A percentile compares a stretch with the other conserved stretches of the same genome.
Conservation (phyloP, 2,329 filamentous ascomycete genomes). For the Arthrobotrys musiformis region DNA sequence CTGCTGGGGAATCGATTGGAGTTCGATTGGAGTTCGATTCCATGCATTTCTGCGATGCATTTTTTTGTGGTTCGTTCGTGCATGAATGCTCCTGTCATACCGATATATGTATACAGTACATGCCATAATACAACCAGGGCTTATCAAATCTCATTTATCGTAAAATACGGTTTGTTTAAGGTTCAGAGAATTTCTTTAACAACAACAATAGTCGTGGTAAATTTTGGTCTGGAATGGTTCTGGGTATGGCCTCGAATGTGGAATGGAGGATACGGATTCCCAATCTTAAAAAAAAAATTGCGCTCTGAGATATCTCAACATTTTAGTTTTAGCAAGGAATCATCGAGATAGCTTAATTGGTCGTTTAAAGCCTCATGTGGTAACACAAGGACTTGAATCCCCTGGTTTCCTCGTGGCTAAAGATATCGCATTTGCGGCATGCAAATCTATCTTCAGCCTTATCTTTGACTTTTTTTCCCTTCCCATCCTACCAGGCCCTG, state of each 20-base stretch:
- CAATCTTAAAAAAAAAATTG: constrained; percentile 12
- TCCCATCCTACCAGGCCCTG: not conserved
- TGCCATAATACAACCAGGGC: not conserved
- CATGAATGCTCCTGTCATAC: constrained; percentile 8
- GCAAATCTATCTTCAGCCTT: constrained; percentile 11
- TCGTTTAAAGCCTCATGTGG: constrained; percentile 4
- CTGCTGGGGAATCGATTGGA: constrained; percentile 7
- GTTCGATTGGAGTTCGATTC: not conserved
- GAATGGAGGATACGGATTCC: not conserved
- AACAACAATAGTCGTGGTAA: no score
- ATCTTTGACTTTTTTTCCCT: not conserved
- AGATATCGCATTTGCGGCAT: not conserved
- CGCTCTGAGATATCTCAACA: not conserved
- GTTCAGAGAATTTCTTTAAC: no score
- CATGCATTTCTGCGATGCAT: not conserved
- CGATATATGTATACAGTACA: no score
- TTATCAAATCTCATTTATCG: not conserved
- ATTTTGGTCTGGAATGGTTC: no score
- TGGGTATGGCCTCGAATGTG: not conserved
- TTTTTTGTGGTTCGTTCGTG: no score
- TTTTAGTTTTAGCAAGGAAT: not conserved
- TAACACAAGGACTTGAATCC: not conserved
- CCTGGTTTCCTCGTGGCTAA: constrained; percentile 3
- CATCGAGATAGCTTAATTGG: not conserved
- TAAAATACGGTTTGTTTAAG: not conserved